A percentile compares a stretch with the other conserved stretches of the same genome.
These are phyloP conservation scores for Dactylonectria macrodidyma DNA, from an alignment of 2,329 filamentous ascomycete species.

Conservation along the genomic window DNA sequence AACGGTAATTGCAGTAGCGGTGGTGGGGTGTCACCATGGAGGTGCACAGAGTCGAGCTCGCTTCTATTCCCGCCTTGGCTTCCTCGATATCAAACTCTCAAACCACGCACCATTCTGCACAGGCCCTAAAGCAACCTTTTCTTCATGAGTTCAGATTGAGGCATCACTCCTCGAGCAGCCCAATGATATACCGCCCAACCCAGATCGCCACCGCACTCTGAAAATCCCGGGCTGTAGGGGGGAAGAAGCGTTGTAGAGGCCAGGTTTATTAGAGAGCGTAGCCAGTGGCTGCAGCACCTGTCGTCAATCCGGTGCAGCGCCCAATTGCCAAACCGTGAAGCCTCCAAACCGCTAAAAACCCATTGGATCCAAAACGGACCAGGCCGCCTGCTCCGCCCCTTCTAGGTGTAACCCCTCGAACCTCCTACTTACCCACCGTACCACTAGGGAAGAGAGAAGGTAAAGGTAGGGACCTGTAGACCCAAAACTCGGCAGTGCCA, in stretches of 20 bases:
- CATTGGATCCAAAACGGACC: slow-evolving; percentile 30
- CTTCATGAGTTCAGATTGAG: neutral
- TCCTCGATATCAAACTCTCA: neutral
- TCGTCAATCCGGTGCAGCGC: slow-evolving; percentile 9
- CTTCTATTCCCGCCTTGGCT: neutral
- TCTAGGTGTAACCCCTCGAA: slow-evolving; percentile 25
- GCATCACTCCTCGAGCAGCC: neutral
- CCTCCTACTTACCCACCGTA: neutral
- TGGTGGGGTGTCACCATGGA: neutral
- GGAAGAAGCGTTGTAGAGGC: neutral
- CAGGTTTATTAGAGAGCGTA: neutral
- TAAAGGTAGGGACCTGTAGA: neutral
- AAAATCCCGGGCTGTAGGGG: neutral
- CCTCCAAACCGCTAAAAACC: slow-evolving; percentile 12
- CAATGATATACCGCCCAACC: neutral
- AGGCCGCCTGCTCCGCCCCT: slow-evolving; percentile 35
- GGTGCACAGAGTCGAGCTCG: neutral
- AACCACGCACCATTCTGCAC: neutral
- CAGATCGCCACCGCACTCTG: neutral
- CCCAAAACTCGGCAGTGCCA: slow-evolving; percentile 24
- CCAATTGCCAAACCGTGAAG: slow-evolving; percentile 12
- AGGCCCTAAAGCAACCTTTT: neutral
- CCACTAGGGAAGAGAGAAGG: too few species aligned
- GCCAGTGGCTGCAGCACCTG: neutral
- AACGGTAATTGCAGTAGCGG: neutral